Base-by-base conservation (phyloP, 352 stramenopile species). In the Phytophthora tentaculata region DNA sequence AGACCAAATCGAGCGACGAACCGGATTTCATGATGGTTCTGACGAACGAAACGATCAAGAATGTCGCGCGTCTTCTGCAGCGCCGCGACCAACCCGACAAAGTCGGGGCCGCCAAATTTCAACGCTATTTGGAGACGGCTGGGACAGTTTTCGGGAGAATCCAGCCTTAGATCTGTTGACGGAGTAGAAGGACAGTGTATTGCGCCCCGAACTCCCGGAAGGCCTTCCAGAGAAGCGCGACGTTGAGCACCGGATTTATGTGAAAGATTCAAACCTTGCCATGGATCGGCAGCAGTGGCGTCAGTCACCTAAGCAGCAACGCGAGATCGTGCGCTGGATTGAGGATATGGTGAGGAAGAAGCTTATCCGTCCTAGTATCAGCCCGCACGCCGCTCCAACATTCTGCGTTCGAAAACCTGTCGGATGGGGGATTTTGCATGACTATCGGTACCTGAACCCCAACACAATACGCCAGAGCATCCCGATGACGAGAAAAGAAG, bases 21-120 rank as follows among this genome's bases (percentile, higher is more conserved):
- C 41, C 16, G 13, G 41, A 48, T 5, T 48, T 48, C 17, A 48
- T 48, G 41, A 5, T 48, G 2, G 41, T 48, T 23, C n/a, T 48
- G 41, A 48, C 41, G 41, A 48, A 48, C 41, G 41, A 48, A 17
- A 48, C 9, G n/a, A 48, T 48, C 17, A 48, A 48, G n/a, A 23
- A 23, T 0, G 41, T 23, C 16, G n/a, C 17, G 2, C 41, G 41
- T 5, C 13, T n/a, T 5, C 10, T 47, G 8, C 5, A 48, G 41
- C 41, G 41, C 2, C 35, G 35, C 6, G 35, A 43, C n/a, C n/a
- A n/a, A n/a, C n/a, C 35, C 35, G 35, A 43, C 35, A 43, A 17
- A 5, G 13, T 43, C 35, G 35, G 35, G n/a, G n/a, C 13, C 2
- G 35, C 35, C 2, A 43, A 43, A 43, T 10, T 13, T 43, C 35